These are phyloP conservation scores for Coniella vitis DNA, from an alignment of 2,329 filamentous ascomycete genomes.

Conservation along the genomic window DNA sequence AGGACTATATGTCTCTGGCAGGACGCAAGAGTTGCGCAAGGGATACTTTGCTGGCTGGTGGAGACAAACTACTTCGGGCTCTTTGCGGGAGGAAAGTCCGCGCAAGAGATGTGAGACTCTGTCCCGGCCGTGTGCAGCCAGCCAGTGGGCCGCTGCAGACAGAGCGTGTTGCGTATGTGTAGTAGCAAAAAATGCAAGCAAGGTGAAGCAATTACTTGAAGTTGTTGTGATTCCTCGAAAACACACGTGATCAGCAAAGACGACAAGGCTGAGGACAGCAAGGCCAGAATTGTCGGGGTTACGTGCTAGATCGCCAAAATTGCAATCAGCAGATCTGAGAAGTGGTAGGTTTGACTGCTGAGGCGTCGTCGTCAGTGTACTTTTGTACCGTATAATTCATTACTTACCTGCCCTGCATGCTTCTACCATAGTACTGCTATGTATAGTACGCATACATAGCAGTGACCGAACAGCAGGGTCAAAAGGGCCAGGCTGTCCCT, in stretches of 20 bases:
- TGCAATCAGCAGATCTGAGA: too few species aligned
- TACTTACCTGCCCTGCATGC: not conserved
- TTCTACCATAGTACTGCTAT: not conserved
- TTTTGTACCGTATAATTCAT: not conserved
- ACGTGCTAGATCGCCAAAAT: not conserved
- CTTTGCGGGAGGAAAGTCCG: too few species aligned
- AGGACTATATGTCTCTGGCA: not conserved
- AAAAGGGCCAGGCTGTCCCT: not conserved
- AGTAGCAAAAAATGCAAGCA: too few species aligned
- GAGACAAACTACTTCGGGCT: too few species aligned
- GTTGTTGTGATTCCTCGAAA: not conserved
- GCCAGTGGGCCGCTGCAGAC: not conserved
- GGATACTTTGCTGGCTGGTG: not conserved
- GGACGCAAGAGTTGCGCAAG: too few species aligned
- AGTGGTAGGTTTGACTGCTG: too few species aligned
- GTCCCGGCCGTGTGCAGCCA: too few species aligned
- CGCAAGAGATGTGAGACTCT: not conserved
- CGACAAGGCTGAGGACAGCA: conserved; percentile 1
- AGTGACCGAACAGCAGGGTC: not conserved
- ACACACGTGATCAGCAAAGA: not conserved
- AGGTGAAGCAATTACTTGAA: not conserved
- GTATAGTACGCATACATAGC: too few species aligned
- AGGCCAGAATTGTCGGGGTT: not conserved
- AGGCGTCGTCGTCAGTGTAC: too few species aligned
- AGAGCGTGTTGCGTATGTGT: too few species aligned